Evolutionary conservation across 768 basidiomycete genomes (phyloP).

Genomic region (Mrakia blollopis): DNA sequence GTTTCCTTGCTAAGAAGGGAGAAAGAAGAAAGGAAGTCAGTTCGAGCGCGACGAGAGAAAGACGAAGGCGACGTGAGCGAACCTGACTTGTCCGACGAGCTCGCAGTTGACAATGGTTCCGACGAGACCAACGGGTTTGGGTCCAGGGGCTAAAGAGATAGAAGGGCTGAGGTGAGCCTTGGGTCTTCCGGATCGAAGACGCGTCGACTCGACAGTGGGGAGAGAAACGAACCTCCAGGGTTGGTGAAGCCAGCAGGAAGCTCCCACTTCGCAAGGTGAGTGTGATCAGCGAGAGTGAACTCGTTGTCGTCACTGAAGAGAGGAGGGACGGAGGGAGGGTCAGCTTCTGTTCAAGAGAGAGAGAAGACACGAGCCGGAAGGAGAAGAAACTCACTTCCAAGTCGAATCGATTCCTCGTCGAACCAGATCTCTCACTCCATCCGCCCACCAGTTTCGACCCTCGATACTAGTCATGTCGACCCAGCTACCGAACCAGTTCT

Average conservation of each 20-base stretch:
- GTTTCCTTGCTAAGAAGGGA: slow-evolving; percentile 34
- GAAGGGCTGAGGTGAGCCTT: too few relatives aligned
- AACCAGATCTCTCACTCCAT: slow-evolving; percentile 40
- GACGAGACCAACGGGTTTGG: slow-evolving; percentile 25
- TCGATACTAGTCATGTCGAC: slow-evolving; percentile 41
- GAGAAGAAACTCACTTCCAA: neutral
- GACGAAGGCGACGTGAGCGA: too few relatives aligned
- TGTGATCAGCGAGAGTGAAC: slow-evolving; percentile 33
- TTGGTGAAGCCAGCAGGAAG: neutral
- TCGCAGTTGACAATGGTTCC: slow-evolving; percentile 33
- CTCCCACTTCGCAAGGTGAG: slow-evolving; percentile 15
- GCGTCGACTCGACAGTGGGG: too few relatives aligned
- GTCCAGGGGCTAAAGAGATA: neutral
- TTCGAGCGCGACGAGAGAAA: too few relatives aligned
- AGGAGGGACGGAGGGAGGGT: neutral
- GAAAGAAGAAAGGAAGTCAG: too few relatives aligned
- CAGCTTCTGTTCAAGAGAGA: neutral
- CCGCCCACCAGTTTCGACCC: slow-evolving; percentile 42
- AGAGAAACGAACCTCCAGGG: neutral
- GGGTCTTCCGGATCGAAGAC: too few relatives aligned
- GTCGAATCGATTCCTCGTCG: slow-evolving; percentile 42
- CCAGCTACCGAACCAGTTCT: slow-evolving; percentile 41
- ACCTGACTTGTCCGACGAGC: slow-evolving; percentile 36
- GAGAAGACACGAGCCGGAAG: neutral
- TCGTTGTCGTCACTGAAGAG: slow-evolving; percentile 43